These are phyloP conservation scores for Argentina anserina DNA, from an alignment of 306 rosid species.

Conservation along the genomic window DNA sequence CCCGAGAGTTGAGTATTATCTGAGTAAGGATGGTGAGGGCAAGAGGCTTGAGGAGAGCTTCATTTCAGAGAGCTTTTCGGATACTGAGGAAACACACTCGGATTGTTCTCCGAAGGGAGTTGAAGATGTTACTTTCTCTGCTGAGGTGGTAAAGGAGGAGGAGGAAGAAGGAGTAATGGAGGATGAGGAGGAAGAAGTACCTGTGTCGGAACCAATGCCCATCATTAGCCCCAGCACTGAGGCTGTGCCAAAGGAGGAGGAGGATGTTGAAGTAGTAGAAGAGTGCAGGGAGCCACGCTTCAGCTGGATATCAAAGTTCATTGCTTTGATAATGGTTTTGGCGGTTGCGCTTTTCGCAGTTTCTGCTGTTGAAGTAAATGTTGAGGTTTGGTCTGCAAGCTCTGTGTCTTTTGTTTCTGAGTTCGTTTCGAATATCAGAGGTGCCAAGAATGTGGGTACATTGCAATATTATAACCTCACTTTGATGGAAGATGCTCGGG, in stretches of 20 bases:
- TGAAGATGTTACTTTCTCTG: conserved; percentile 54
- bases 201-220: conserved; percentile 34
- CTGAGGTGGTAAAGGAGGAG: conserved; percentile 24
- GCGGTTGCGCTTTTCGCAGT: conserved; percentile 37
- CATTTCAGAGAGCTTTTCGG: conserved; percentile 48
- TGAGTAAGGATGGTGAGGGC: conserved; percentile 32
- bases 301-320: conserved; percentile 33
- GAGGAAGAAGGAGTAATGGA: background rate
- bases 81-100: conserved; percentile 53
- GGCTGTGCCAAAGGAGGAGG: conserved; percentile 25
- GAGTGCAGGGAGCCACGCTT: conserved; percentile 28
- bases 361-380: conserved; percentile 19
- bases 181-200: background rate
- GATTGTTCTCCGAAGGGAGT: conserved; percentile 47
- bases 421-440: conserved; percentile 35
- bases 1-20: conserved; percentile 40
- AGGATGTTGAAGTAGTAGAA: conserved; percentile 31
- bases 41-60: conserved; percentile 44
- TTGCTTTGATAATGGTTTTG: conserved; percentile 44
- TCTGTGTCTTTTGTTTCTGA: conserved; percentile 32
- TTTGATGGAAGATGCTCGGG: conserved; percentile 18
- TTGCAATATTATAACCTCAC: conserved; percentile 53
- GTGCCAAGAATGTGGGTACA: conserved; percentile 26
- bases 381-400: conserved; percentile 30
- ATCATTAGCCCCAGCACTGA: background rate